Evolutionary conservation across 805 yeast species (phyloP), one percentile per base, ranked within the genome.

Genomic region (Hanseniaspora singularis): DNA sequence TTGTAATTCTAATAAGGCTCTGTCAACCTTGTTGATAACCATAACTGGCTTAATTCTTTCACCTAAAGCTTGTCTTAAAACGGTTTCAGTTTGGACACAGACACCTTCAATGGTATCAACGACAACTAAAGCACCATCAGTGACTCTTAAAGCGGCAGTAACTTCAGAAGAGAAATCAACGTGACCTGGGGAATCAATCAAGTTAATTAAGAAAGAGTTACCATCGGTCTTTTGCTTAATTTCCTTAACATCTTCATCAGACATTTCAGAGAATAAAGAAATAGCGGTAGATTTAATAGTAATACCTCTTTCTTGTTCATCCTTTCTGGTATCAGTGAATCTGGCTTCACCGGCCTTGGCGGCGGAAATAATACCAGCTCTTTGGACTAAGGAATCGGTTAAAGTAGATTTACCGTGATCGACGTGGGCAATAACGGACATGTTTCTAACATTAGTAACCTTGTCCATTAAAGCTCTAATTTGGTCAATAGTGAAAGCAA

Each of bases 151-250:
- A 72, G 98, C 98, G 63, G 97, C 97, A 66, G 97, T 92, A 66
- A 89, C 98, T 75, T 89, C 98, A 60, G 97, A 92, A 55, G 96
- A 87, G 88, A 89, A 89, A 76, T 89, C 98, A 79, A 89, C 97
- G 96, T 89, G 98, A 84, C 98, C 98, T 74, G 98, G 98, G 61
- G 98, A 92, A 73, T 89, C 98, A 64, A 89, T 89, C 80, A 89
- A 79, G 86, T 89, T 89, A 62, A 89, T 80, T 75, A 89, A 82
- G 81, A 89, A 89, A 69, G 81, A 79, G 81, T 76, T 83, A 72
- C 97, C 97, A 18, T 68, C 81, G 56, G 92, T 80, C 55, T 63
- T 62, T 76, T 92, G 97, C 71, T 79, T 75, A 76, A 92, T 89
- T 62, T 76, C 81, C 73, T 81, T 77, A 71, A 86, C 87, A 61